phyloP scores from a whole-genome alignment of 2,329 filamentous ascomycete species.

The Alternaria burnsii region DNA sequence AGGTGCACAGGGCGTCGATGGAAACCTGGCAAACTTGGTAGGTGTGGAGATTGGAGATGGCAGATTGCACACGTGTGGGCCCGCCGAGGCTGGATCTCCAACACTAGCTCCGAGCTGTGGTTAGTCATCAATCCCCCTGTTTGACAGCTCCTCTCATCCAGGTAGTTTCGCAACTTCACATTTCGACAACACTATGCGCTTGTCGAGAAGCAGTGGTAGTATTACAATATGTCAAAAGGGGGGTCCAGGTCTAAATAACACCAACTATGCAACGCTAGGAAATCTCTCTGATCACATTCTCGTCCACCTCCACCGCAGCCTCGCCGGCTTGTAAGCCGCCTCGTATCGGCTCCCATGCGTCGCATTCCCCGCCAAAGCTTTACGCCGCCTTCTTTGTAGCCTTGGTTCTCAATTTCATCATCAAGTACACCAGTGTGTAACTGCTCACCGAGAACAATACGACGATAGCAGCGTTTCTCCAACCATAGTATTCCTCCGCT shows the following conservation, averaged over 20 bases:
- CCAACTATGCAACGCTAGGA: neutral
- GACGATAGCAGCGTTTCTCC: slow-evolving; percentile 70
- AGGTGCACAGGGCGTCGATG: neutral
- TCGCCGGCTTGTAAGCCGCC: too few relatives aligned
- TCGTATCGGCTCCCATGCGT: too few relatives aligned
- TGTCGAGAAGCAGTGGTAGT: neutral
- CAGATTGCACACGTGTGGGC: neutral
- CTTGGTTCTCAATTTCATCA: slow-evolving; percentile 55
- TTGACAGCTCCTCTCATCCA: neutral
- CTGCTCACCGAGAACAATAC: slow-evolving; percentile 64
- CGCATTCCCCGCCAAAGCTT: neutral
- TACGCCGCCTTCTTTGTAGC: slow-evolving; percentile 14
- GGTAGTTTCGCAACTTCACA: neutral
- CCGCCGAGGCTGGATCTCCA: neutral
- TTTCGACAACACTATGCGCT: neutral
- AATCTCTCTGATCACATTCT: too few relatives aligned
- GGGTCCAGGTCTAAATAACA: neutral
- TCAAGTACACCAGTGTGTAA: slow-evolving; percentile 59
- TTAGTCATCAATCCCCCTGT: neutral
- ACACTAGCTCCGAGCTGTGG: neutral
- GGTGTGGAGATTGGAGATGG: neutral
- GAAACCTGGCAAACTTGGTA: neutral
- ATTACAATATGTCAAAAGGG: neutral
- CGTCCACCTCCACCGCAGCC: too few relatives aligned
- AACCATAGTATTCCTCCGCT: slow-evolving; percentile 69